A percentile compares a stretch with the other conserved stretches of the same genome.
Evolutionary conservation across 2,329 filamentous ascomycete genomes (phyloP).

Genomic region (Colletotrichum orchidophilum): DNA sequence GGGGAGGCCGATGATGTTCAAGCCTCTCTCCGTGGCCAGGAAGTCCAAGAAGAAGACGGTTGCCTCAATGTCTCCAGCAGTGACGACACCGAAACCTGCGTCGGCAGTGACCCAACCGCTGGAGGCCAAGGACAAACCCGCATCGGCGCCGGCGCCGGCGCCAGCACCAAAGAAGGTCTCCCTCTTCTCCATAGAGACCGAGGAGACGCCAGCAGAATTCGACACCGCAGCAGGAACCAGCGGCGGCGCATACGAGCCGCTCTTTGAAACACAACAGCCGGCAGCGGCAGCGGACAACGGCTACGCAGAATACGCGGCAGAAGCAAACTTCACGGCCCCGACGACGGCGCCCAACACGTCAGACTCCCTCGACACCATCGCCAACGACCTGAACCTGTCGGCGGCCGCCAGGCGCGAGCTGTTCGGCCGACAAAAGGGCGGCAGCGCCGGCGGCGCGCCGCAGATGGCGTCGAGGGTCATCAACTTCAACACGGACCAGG

Average conservation of each 20-base stretch:
- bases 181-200: slow-evolving; percentile 71
- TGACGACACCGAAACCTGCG: slow-evolving; percentile 26
- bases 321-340: slow-evolving; percentile 44
- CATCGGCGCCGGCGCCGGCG: slow-evolving; percentile 37
- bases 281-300: slow-evolving; percentile 36
- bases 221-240: slow-evolving; percentile 28
- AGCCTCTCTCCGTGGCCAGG: slow-evolving; percentile 84
- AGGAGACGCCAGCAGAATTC: slow-evolving; percentile 36
- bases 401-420: slow-evolving; percentile 81
- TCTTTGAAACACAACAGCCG: slow-evolving; percentile 52
- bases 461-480: slow-evolving; percentile 72
- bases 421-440: slow-evolving; percentile 72
- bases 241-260: slow-evolving; percentile 58
- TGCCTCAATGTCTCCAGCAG: slow-evolving; percentile 25
- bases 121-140: slow-evolving; percentile 7
- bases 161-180: slow-evolving; percentile 65
- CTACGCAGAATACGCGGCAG: slow-evolving; percentile 46
- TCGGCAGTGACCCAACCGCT: slow-evolving; percentile 16
- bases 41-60: slow-evolving; percentile 74
- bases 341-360: slow-evolving; percentile 39
- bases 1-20: slow-evolving; percentile 87
- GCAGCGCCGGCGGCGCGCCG: slow-evolving; percentile 53
- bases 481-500: slow-evolving; percentile 88
- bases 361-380: slow-evolving; percentile 76
- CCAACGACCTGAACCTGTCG: slow-evolving; percentile 81